Percentiles rank a stretch among this genome's conserved stretches.
Evolutionary conservation across 139 green algal species (phyloP).

Genomic region (Chlamydomonas sphaeroides): DNA sequence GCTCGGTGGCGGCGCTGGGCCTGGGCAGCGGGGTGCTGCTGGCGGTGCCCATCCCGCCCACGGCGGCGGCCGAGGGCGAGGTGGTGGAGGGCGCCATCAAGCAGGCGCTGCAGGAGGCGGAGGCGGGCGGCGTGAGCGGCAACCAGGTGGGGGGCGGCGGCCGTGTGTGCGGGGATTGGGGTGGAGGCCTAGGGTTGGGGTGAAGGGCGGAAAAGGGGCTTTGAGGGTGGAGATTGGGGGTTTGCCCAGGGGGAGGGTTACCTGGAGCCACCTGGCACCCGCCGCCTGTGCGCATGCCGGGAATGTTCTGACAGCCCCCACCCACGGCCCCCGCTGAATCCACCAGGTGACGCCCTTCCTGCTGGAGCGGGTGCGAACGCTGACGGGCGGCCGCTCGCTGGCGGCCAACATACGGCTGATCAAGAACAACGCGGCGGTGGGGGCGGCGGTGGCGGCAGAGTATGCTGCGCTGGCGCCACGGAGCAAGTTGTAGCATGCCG

Average conservation of each 20-base stretch:
- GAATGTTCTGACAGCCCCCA: too few relatives aligned
- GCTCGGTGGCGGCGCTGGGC: slow-evolving; percentile 46
- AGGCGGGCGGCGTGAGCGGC: slow-evolving; percentile 67
- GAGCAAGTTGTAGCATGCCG: background rate
- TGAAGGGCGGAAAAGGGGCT: too few relatives aligned
- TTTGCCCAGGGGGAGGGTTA: too few relatives aligned
- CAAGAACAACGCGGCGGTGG: slow-evolving; percentile 96
- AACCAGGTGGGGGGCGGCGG: slow-evolving; percentile 42
- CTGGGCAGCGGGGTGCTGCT: slow-evolving; percentile 77
- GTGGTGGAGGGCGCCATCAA: slow-evolving; percentile 74
- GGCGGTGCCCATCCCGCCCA: slow-evolving; percentile 83
- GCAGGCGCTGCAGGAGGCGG: slow-evolving; percentile 79
- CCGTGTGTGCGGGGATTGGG: background rate
- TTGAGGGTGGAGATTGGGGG: too few relatives aligned
- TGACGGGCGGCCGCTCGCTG: slow-evolving; percentile 87
- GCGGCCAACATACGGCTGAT: slow-evolving; percentile 92
- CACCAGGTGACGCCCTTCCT: slow-evolving; percentile 91
- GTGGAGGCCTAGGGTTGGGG: background rate
- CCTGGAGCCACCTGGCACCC: too few relatives aligned
- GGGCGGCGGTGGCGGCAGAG: slow-evolving; percentile 35
- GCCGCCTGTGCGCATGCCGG: too few relatives aligned
- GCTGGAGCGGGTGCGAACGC: slow-evolving; percentile 81
- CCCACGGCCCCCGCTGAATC: background rate
- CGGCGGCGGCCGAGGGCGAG: slow-evolving; percentile 70
- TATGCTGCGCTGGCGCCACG: background rate